Evolutionary conservation across 768 basidiomycete species (phyloP), one percentile per base, ranked within the genome.

Genomic region (Mycena chlorophos): DNA sequence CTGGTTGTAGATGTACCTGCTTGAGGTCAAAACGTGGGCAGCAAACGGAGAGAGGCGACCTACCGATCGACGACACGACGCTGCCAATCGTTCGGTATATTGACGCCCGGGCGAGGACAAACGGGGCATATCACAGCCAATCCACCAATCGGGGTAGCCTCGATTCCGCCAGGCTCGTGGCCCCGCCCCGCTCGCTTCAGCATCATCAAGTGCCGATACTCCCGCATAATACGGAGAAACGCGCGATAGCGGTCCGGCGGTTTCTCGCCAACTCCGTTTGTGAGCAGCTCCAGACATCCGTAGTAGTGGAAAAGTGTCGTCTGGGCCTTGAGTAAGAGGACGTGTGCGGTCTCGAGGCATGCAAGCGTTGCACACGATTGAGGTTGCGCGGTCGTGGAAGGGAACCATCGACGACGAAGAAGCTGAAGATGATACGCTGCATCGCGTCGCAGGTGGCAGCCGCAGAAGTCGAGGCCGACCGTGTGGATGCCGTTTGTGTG

Each of bases 221-320:
- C 31, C 3, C 51, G 45, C 16, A 63, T 30, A 37, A 56, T 54
- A 27, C 51, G 46, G 49, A 65, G 50, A n/a, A 61, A 60, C 2
- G 29, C 49, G 5, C 45, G 42, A 4, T 57, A 60, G 0, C 58
- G 58, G 19, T 63, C 54, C 17, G 31, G 8, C 8, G 31, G 31
- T 17, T 34, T 34, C 31, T 8, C 31, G 8, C 31, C 31, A 8
- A 28, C 51, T 27, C 34, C 30, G 27, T 52, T 31, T 5, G 43
- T 38, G 28, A 13, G 13, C 5, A 29, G 22, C 19, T 17, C 31
- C 19, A 43, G 22, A 2, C 16, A 28, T 28, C 28, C n/a, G 45
- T 59, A 63, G 39, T 43, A 63, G 25, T 61, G 49, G 26, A 57
- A 63, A 2, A 48, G 52, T 4, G 58, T 56, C 12, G 56, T 19